These are phyloP conservation scores for Colletotrichum trifolii DNA, from an alignment of 2,329 filamentous ascomycete genomes.

Conservation along the genomic window DNA sequence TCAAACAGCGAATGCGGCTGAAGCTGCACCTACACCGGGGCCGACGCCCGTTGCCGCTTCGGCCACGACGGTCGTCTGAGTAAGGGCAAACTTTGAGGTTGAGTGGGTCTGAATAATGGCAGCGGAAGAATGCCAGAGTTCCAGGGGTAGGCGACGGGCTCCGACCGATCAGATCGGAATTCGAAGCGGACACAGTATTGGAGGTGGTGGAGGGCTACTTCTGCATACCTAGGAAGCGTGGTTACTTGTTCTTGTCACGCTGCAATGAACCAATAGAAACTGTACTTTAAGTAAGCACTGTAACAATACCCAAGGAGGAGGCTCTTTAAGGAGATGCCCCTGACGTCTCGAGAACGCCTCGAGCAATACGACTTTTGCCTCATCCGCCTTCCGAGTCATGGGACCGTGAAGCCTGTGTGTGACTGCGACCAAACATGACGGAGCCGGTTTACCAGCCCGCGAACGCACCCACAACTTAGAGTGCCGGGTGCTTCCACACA, in stretches of 20 bases:
- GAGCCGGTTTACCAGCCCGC: slow-evolving; percentile 5
- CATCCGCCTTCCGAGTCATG: not conserved
- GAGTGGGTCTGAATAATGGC: slow-evolving; percentile 16
- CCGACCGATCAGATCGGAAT: slow-evolving; percentile 27
- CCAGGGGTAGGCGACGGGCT: slow-evolving; percentile 17
- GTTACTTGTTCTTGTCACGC: slow-evolving; percentile 3
- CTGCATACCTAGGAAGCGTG: slow-evolving; percentile 1
- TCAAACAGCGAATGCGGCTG: slow-evolving; percentile 22
- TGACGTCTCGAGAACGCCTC: slow-evolving; percentile 7
- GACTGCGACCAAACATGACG: not conserved
- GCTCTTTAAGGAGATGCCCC: not conserved
- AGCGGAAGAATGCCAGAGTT: not conserved
- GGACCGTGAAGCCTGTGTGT: not conserved
- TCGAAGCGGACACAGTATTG: slow-evolving; percentile 23
- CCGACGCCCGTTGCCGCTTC: slow-evolving; percentile 8
- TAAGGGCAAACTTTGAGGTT: not conserved
- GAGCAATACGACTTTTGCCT: slow-evolving; percentile 2
- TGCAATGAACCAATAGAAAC: slow-evolving; percentile 7
- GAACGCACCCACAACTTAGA: slow-evolving; percentile 1
- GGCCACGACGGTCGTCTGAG: slow-evolving; percentile 24
- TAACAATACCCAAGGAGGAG: slow-evolving; percentile 16
- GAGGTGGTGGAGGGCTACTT: not conserved
- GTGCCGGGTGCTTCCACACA: not conserved
- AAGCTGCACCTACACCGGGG: slow-evolving; percentile 3
- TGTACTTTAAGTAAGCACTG: slow-evolving; percentile 19